Evolutionary conservation across 495 filamentous ascomycete species (phyloP).

Genomic region (Monascus purpureus): DNA sequence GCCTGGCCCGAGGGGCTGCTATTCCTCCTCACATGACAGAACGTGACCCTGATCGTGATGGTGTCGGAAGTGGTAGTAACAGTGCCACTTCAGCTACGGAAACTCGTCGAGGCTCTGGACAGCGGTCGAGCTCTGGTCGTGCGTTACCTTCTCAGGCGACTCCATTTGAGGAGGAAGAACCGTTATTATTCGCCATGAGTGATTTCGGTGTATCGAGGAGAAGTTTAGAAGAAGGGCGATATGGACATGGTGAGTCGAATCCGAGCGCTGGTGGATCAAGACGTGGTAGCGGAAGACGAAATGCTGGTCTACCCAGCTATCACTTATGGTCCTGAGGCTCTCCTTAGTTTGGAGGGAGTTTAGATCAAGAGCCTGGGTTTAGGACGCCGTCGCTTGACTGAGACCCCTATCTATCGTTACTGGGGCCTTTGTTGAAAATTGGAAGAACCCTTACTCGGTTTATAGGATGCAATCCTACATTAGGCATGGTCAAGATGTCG

Average conservation of each 20-base stretch:
- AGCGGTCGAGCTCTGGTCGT: slow-evolving; percentile 21
- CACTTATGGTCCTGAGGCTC: slow-evolving; percentile 17
- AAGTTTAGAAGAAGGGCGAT: slow-evolving; percentile 57
- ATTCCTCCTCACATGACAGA: slow-evolving; percentile 22
- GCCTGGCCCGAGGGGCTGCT: slow-evolving; percentile 23
- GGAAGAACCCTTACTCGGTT: too few relatives aligned
- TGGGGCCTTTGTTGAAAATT: too few relatives aligned
- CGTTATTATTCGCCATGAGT: slow-evolving; percentile 76
- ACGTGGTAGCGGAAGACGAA: slow-evolving; percentile 27
- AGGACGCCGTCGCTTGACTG: too few relatives aligned
- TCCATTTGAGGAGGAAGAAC: slow-evolving; percentile 55
- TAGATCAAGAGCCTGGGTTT: too few relatives aligned
- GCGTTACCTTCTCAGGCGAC: slow-evolving; percentile 18
- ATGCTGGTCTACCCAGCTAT: slow-evolving; percentile 19
- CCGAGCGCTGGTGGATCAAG: slow-evolving; percentile 17
- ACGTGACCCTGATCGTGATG: slow-evolving; percentile 31
- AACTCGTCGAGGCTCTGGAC: slow-evolving; percentile 19
- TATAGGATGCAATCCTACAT: too few relatives aligned
- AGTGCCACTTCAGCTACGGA: slow-evolving; percentile 29
- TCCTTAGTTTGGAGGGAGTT: too few relatives aligned
- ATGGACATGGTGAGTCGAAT: slow-evolving; percentile 22
- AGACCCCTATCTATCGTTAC: too few relatives aligned
- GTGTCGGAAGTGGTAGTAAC: slow-evolving; percentile 38
- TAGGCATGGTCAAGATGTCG: too few relatives aligned
- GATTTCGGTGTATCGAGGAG: slow-evolving; percentile 58